These are phyloP conservation scores for Amaranthus hypochondriacus DNA, from an alignment of 148 eudicot genomes.

Conservation along the genomic window DNA sequence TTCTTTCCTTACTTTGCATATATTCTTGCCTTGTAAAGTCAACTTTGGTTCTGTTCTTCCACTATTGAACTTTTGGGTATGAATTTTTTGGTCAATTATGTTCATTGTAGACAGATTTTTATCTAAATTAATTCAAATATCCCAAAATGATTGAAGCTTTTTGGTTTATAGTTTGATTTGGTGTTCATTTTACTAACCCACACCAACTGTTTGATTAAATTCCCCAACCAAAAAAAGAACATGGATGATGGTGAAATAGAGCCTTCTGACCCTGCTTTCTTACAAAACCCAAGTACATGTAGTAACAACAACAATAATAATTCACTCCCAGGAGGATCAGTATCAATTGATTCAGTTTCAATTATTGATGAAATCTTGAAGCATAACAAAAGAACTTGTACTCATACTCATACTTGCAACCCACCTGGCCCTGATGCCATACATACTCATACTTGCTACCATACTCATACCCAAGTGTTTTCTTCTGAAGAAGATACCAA, in stretches of 20 bases:
- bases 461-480: slow-evolving; percentile 49
- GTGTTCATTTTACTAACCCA: neutral
- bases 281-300: slow-evolving; percentile 30
- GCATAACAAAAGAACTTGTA: slow-evolving; percentile 39
- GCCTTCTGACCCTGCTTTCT: slow-evolving; percentile 30
- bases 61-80: slow-evolving; percentile 20
- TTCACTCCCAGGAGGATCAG: slow-evolving; percentile 13
- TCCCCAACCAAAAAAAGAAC: slow-evolving; percentile 12
- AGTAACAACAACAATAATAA: neutral
- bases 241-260: slow-evolving; percentile 55
- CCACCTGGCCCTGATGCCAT: slow-evolving; percentile 52
- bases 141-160: slow-evolving; percentile 9
- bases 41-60: slow-evolving; percentile 11
- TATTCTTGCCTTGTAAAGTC: slow-evolving; percentile 27
- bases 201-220: slow-evolving; percentile 20
- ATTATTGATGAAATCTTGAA: slow-evolving; percentile 46
- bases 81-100: slow-evolving; percentile 10
- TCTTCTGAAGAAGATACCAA: slow-evolving; percentile 32
- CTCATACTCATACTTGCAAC: slow-evolving; percentile 64
- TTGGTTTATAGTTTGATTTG: neutral
- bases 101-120: slow-evolving; percentile 2
- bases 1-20: slow-evolving; percentile 24
- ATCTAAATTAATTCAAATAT: slow-evolving; percentile 2
- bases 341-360: slow-evolving; percentile 33
- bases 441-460: slow-evolving; percentile 64